Conservation (phyloP, 805 yeast species). For the Yarrowia porcina region DNA sequence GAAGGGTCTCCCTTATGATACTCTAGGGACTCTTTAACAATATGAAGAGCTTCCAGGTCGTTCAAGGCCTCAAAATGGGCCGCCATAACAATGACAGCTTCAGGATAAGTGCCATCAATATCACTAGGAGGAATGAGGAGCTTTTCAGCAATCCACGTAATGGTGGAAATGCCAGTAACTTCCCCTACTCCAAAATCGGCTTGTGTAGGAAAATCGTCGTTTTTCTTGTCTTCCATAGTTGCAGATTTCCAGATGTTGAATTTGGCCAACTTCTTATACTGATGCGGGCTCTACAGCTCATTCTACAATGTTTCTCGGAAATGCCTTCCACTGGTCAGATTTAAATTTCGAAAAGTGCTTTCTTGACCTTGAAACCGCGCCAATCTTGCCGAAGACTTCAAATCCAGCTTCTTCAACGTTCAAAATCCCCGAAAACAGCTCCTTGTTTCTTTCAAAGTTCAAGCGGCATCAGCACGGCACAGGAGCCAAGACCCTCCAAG, state of each 20-base stretch:
- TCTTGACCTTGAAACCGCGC: background rate
- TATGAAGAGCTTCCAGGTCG: constrained; percentile 39
- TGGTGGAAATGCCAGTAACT: background rate
- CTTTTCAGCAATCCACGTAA: constrained; percentile 11
- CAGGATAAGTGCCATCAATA: constrained; percentile 5
- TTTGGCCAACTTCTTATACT: background rate
- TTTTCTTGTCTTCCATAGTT: background rate
- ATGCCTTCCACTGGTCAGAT: background rate
- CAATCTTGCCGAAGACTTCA: background rate
- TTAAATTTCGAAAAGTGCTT: background rate
- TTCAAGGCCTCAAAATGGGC: constrained; percentile 42
- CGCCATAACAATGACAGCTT: constrained; percentile 41
- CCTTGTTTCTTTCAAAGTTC: background rate
- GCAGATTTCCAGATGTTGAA: too few species aligned
- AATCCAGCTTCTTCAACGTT: background rate
- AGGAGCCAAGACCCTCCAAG: background rate
- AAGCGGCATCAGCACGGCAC: constrained; percentile 13
- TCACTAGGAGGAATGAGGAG: constrained; percentile 8
- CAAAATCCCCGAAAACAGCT: background rate
- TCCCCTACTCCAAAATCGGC: background rate
- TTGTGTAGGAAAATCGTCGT: background rate
- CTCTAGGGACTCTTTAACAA: background rate
- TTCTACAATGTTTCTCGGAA: background rate
- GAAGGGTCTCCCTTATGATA: constrained; percentile 12
- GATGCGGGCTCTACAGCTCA: background rate